Conservation (phyloP, 208 protist genomes). For the Ichthyophonus hoferi region DNA sequence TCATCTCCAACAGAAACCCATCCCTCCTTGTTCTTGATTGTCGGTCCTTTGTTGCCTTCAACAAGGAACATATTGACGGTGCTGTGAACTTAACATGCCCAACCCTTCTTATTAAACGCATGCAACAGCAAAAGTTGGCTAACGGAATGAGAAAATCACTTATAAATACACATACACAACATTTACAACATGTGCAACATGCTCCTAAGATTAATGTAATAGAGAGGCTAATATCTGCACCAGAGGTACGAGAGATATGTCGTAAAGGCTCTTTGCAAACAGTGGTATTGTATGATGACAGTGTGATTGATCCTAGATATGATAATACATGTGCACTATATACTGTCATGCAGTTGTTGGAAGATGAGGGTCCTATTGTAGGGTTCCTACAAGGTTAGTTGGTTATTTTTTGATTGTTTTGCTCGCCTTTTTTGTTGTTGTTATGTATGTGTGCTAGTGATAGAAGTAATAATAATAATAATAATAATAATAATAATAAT, state of each 20-base stretch:
- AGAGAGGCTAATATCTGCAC: neutral
- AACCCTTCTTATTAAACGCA: constrained; percentile 3
- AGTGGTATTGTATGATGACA: neutral
- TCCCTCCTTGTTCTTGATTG: constrained; percentile 9
- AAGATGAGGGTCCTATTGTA: neutral
- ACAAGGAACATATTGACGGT: neutral
- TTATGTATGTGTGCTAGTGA: too few relatives aligned
- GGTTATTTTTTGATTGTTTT: too few relatives aligned
- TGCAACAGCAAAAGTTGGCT: neutral
- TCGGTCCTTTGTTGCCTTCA: constrained; percentile 21
- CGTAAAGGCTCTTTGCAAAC: neutral
- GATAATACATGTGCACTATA: neutral
- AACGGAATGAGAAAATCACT: neutral
- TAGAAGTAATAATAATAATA: too few relatives aligned
- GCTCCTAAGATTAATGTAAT: too few relatives aligned
- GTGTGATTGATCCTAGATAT: neutral
- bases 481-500: too few relatives aligned
- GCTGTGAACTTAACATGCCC: constrained; percentile 19
- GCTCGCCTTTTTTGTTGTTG: too few relatives aligned
- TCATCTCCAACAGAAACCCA: neutral
- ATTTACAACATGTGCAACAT: too few relatives aligned
- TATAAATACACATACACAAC: too few relatives aligned
- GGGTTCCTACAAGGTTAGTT: neutral
- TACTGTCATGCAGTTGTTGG: neutral
- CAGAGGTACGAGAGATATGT: neutral